phyloP scores from a whole-genome alignment of 805 yeast species.

The Candida boidinii region DNA sequence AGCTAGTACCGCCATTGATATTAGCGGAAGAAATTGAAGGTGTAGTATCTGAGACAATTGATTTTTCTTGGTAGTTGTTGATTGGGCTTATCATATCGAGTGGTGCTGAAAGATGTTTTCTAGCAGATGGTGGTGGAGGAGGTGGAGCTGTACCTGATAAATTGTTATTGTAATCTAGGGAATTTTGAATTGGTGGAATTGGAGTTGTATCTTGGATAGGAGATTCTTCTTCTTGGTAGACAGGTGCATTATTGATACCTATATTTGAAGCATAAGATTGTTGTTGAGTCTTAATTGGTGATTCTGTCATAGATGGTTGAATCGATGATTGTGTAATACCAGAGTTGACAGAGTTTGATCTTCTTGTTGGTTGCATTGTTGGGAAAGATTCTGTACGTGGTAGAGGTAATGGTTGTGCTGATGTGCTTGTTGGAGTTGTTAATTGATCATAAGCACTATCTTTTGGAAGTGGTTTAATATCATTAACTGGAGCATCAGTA shows the following conservation, averaged over 20 bases:
- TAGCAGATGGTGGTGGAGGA: constrained; percentile 27
- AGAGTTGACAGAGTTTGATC: constrained; percentile 18
- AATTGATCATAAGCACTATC: constrained; percentile 1
- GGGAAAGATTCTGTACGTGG: constrained; percentile 12
- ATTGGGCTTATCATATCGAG: not conserved
- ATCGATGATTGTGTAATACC: constrained; percentile 10
- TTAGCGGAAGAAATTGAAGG: not conserved
- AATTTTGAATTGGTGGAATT: constrained; percentile 4
- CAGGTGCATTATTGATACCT: too few species aligned
- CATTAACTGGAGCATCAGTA: constrained; percentile 1
- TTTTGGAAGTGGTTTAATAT: not conserved
- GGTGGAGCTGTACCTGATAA: constrained; percentile 8
- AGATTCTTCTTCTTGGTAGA: constrained; percentile 1
- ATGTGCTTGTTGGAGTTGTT: not conserved
- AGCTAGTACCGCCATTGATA: constrained; percentile 1
- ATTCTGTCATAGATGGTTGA: constrained; percentile 18
- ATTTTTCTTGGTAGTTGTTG: not conserved
- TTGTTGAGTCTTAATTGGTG: constrained; percentile 6
- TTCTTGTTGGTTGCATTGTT: constrained; percentile 23
- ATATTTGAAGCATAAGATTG: too few species aligned
- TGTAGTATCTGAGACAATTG: not conserved
- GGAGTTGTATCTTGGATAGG: too few species aligned
- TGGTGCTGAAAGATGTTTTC: constrained; percentile 18
- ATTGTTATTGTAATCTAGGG: constrained; percentile 3
- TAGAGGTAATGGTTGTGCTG: constrained; percentile 1